Conservation (phyloP, 805 yeast genomes). For the Barnettozyma populi region DNA sequence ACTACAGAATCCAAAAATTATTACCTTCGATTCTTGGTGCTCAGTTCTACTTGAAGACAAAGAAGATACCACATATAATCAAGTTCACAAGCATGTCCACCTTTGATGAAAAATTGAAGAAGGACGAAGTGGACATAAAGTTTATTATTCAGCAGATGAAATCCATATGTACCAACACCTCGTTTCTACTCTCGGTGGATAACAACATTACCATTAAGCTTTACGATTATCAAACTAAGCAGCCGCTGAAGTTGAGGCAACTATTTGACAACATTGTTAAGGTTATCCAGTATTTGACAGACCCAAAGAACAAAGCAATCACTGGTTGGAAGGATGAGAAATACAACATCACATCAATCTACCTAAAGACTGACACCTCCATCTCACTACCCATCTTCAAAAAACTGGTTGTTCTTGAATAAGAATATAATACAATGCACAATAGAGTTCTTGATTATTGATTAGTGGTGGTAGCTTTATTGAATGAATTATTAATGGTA, state of each 20-base stretch:
- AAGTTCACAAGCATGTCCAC: constrained; percentile 1
- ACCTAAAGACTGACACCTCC: constrained; percentile 63
- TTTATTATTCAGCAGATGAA: constrained; percentile 61
- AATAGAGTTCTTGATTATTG: not conserved
- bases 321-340: constrained; percentile 48
- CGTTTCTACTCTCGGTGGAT: constrained; percentile 57
- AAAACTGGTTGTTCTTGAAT: not conserved
- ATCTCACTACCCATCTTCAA: constrained; percentile 53
- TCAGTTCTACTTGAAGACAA: constrained; percentile 56
- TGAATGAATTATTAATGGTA: not conserved
- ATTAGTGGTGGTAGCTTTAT: not conserved
- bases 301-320: constrained; percentile 41
- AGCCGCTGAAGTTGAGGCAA: constrained; percentile 16
- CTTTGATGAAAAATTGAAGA: constrained; percentile 4
- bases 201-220: constrained; percentile 53
- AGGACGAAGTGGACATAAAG: constrained; percentile 43
- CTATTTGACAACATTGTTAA: constrained; percentile 49
- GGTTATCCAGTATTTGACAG: constrained; percentile 43
- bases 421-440: not conserved
- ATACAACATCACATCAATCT: constrained; percentile 43
- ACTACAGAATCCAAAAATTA: constrained; percentile 58
- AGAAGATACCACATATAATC: constrained; percentile 62
- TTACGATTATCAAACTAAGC: constrained; percentile 35
- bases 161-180: constrained; percentile 58
- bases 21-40: constrained; percentile 55